Percentiles rank a stretch among this genome's conserved stretches.
Conservation (phyloP, 495 filamentous ascomycete genomes). For the Penicillium riverlandense region DNA sequence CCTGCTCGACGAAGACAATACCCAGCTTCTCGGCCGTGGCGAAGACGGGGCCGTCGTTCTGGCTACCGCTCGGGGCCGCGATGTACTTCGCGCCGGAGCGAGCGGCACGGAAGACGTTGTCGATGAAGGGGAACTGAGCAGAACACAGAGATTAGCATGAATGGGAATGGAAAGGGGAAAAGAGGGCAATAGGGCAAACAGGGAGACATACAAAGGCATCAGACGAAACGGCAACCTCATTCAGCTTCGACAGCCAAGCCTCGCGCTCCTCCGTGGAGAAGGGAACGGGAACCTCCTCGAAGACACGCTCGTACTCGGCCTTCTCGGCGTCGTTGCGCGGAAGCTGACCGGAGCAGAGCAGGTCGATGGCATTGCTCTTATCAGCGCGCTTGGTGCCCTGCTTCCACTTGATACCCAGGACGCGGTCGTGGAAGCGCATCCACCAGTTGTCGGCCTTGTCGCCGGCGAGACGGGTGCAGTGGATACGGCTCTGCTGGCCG, state of each 20-base stretch:
- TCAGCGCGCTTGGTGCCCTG: slow-evolving; percentile 92
- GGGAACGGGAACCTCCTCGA: slow-evolving; percentile 79
- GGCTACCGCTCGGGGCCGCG: slow-evolving; percentile 85
- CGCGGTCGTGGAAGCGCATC: slow-evolving; percentile 90
- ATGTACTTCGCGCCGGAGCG: slow-evolving; percentile 92
- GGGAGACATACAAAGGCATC: slow-evolving; percentile 79
- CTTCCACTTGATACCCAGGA: slow-evolving; percentile 88
- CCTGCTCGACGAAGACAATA: slow-evolving; percentile 87
- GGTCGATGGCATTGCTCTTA: slow-evolving; percentile 96
- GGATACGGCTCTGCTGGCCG: slow-evolving; percentile 94
- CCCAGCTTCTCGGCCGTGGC: slow-evolving; percentile 89
- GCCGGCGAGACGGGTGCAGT: slow-evolving; percentile 96
- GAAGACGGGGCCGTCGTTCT: slow-evolving; percentile 84
- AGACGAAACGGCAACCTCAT: slow-evolving; percentile 77
- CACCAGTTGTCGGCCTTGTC: slow-evolving; percentile 99
- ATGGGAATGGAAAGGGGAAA: neutral
- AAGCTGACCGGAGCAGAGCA: slow-evolving; percentile 84
- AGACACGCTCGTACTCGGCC: slow-evolving; percentile 77
- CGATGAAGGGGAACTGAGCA: slow-evolving; percentile 85
- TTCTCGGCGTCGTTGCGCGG: slow-evolving; percentile 71
- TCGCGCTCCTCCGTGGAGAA: slow-evolving; percentile 81
- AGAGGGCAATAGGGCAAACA: neutral
- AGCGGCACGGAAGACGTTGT: slow-evolving; percentile 88
- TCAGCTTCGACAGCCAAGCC: slow-evolving; percentile 73
- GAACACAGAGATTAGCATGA: slow-evolving; percentile 3